Conservation (phyloP, 2,329 filamentous ascomycete species). For the Claviceps lovelessii region DNA sequence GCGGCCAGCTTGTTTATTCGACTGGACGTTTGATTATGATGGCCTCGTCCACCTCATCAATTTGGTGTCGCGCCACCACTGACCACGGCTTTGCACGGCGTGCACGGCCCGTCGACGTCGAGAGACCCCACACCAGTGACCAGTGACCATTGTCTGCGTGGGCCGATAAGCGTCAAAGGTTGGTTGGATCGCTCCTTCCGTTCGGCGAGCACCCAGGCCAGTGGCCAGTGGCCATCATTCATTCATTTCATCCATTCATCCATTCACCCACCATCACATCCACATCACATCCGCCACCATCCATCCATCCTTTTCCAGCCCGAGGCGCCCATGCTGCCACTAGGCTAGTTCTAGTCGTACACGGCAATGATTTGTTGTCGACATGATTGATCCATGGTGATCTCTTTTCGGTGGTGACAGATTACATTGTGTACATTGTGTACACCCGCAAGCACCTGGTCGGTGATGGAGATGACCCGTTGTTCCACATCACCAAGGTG, state of each 20-base stretch:
- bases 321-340: constrained; percentile 3
- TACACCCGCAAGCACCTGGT: background rate
- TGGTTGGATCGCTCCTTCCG: constrained; percentile 1
- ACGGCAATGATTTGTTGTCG: background rate
- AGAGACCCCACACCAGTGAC: no score
- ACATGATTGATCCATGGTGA: background rate
- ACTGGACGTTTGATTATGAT: no score
- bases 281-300: background rate
- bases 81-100: no score
- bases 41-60: no score
- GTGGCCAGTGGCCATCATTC: no score
- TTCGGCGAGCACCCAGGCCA: background rate
- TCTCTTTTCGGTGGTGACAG: background rate
- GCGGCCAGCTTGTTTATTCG: no score
- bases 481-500: background rate
- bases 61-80: no score
- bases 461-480: background rate
- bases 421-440: background rate
- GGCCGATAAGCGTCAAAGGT: constrained; percentile 4
- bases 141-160: background rate
- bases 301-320: background rate
- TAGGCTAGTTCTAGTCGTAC: background rate
- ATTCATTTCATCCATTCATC: no score
- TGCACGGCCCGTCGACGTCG: background rate
- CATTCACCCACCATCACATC: no score